Base-by-base conservation (phyloP, 176 grass and related monocot species). In the Eremochloa ophiuroides region DNA sequence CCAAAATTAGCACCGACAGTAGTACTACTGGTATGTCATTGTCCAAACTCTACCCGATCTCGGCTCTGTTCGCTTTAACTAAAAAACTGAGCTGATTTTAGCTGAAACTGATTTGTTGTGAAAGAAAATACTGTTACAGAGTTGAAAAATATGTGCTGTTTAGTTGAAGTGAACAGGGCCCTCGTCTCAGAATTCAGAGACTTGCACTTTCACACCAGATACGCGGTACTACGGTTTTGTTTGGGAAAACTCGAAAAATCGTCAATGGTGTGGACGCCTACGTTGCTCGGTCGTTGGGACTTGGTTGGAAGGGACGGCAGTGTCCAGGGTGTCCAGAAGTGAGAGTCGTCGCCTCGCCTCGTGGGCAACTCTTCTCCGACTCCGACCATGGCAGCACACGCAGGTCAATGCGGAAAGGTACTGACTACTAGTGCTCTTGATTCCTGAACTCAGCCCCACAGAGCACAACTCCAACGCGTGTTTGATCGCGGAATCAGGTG, bases 401-500 rank as follows among this genome's bases (percentile, higher is more conserved):
- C 23, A 17, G 38, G 59, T 78, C 75, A 46, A 22, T 28, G 20
- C n/a, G 39, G 46, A 65, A n/a, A 8, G 5, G 25, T 43, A 43
- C 62, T 27, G n/a, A n/a, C n/a, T n/a, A 16, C 13, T 8, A 33
- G 16, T 35, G 2, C 31, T 41, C 22, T 12, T 14, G 20, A 13
- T 3, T 15, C 40, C 14, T 5, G 15, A 48, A 47, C 69, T 29
- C 40, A 2, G 12, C 15, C 42, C n/a, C 26, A 30, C 27, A 11
- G 11, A 27, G 67, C n/a, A 70, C 6, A 40, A 42, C 59, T 33
- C 40, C 27, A 15, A 78, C 61, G 76, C 76, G 76, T 50, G 41
- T 79, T 66, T 66, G 61, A 78, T 78, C 76, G 17, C 10, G 28
- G 41, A 65, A 75, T 13, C 56, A 60, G 56, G 4, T n/a, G n/a